Evolutionary conservation across 768 basidiomycete genomes (phyloP).

Genomic region (Lactifluus hygrophoroides): DNA sequence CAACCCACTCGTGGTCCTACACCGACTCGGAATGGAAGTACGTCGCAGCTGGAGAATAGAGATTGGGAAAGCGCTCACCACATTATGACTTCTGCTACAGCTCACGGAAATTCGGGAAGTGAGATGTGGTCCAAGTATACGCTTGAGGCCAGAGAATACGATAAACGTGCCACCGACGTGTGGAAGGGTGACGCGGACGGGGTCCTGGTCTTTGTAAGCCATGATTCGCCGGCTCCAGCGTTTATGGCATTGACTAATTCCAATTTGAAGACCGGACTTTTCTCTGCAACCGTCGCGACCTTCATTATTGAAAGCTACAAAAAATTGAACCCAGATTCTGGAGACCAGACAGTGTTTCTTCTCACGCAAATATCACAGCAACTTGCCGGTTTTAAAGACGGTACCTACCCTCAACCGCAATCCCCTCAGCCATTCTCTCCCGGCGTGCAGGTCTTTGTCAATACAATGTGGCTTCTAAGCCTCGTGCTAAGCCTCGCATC

Average conservation of each 20-base stretch:
- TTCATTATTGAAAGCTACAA: conserved; percentile 21
- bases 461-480: background rate
- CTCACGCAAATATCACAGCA: conserved; percentile 12
- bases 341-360: background rate
- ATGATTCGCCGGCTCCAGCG: no score
- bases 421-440: no score
- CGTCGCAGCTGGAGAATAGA: no score
- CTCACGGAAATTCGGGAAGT: background rate
- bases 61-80: no score
- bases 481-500: background rate
- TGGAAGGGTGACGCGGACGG: conserved; percentile 10
- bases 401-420: no score
- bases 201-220: conserved; percentile 16
- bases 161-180: background rate
- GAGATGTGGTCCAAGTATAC: conserved; percentile 16
- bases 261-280: conserved; percentile 20
- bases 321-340: conserved; percentile 12
- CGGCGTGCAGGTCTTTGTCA: background rate
- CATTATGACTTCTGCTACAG: background rate
- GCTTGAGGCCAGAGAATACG: background rate
- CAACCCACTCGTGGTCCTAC: no score
- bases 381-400: background rate
- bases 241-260: background rate
- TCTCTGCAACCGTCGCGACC: conserved; percentile 20
- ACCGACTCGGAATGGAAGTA: no score